Conservation (phyloP, 257 asterid species). For the Nicotiana paniculata region DNA sequence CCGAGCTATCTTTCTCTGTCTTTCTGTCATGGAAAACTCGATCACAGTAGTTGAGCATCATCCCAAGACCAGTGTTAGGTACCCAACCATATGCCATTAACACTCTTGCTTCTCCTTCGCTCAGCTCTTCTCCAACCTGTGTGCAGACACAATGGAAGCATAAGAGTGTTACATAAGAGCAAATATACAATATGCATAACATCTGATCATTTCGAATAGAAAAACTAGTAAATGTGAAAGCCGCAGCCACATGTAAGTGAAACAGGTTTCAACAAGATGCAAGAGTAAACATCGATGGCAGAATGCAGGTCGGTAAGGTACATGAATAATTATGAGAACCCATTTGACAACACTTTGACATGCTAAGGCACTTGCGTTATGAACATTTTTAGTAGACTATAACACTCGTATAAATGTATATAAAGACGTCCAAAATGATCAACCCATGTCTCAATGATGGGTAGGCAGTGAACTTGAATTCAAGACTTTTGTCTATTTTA, state of each 20-base stretch:
- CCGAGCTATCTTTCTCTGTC: constrained; percentile 52
- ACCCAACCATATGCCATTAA: constrained; percentile 72
- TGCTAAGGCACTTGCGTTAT: background rate
- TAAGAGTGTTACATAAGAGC: background rate
- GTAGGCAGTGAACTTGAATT: too few relatives aligned
- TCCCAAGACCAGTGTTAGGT: constrained; percentile 77
- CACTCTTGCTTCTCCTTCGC: constrained; percentile 80
- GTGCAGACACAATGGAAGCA: background rate
- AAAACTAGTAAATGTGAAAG: too few relatives aligned
- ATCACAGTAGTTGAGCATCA: constrained; percentile 85
- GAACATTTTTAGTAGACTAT: background rate
- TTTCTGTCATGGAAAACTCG: constrained; percentile 75
- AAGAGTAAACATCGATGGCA: background rate
- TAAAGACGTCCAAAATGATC: too few relatives aligned
- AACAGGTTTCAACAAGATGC: background rate
- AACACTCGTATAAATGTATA: background rate
- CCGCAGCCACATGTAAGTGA: background rate
- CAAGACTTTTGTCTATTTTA: background rate
- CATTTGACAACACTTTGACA: background rate
- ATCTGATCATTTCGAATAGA: background rate
- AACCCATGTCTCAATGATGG: too few relatives aligned
- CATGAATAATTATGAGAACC: background rate
- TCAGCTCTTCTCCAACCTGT: constrained; percentile 82
- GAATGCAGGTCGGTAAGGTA: background rate
- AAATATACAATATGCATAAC: background rate